A percentile compares a stretch with the other conserved stretches of the same genome.
Evolutionary conservation across 1,139 yeast genomes (phyloP).

Genomic region (Saccharomycopsis hybrid): DNA sequence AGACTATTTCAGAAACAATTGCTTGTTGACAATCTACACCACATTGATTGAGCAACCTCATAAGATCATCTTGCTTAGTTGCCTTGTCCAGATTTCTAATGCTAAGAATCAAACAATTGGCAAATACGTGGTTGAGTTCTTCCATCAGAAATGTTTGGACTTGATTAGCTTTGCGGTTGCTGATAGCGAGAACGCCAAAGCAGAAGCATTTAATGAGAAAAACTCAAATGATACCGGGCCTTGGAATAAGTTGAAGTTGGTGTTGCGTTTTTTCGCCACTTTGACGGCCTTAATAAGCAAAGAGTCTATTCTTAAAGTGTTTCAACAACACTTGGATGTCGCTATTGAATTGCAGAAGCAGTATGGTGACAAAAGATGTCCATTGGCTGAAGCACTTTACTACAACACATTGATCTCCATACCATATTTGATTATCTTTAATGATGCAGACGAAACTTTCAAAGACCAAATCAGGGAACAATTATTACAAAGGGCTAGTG

Average conservation of each 20-base stretch:
- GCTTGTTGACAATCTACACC: slow-evolving; percentile 60
- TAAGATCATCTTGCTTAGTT: slow-evolving; percentile 65
- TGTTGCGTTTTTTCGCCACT: slow-evolving; percentile 63
- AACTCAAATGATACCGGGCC: slow-evolving; percentile 44
- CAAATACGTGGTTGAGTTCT: slow-evolving; percentile 59
- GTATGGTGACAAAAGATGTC: slow-evolving; percentile 35
- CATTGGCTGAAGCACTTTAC: slow-evolving; percentile 64
- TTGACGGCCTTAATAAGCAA: slow-evolving; percentile 50
- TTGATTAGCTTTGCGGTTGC: slow-evolving; percentile 36
- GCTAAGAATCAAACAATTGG: slow-evolving; percentile 64
- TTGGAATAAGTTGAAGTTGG: slow-evolving; percentile 68
- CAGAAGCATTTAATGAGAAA: slow-evolving; percentile 8
- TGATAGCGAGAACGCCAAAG: slow-evolving; percentile 12
- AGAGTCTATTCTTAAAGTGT: slow-evolving; percentile 44
- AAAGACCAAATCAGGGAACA: slow-evolving; percentile 35
- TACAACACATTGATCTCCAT: slow-evolving; percentile 58
- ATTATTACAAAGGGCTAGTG: slow-evolving; percentile 40
- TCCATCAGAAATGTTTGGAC: slow-evolving; percentile 56
- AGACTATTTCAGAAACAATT: slow-evolving; percentile 52
- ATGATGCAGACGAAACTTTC: slow-evolving; percentile 31
- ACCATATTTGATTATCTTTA: slow-evolving; percentile 60
- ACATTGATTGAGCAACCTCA: slow-evolving; percentile 86
- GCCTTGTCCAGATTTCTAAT: slow-evolving; percentile 65
- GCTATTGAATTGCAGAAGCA: slow-evolving; percentile 51
- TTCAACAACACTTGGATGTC: slow-evolving; percentile 47